Evolutionary conservation across 73 alveolate species (phyloP).

Genomic region (Paramecium caudatum): DNA sequence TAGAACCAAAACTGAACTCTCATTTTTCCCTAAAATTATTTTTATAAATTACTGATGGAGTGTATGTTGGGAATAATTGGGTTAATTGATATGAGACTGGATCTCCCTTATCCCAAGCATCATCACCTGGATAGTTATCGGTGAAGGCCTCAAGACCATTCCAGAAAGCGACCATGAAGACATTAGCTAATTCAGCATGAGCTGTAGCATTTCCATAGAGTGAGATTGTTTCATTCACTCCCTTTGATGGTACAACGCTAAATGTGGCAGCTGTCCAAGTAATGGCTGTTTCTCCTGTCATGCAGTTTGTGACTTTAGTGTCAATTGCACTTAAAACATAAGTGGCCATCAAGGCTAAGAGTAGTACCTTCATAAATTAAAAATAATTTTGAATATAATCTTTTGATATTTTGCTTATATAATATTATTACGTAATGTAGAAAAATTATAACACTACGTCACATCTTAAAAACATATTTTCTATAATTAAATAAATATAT

Average conservation of each 20-base stretch:
- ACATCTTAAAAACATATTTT: background rate
- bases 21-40: conserved; percentile 27
- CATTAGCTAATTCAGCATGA: conserved; percentile 48
- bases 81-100: conserved; percentile 5
- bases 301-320: conserved; percentile 57
- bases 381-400: background rate
- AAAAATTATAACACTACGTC: conserved; percentile 1
- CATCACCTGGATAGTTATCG: conserved; percentile 6
- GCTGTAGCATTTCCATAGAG: conserved; percentile 51
- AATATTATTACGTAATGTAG: conserved; percentile 55
- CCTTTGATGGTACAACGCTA: conserved; percentile 48
- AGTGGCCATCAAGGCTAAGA: background rate
- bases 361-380: background rate
- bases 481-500: background rate
- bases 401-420: background rate
- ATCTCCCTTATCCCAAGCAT: conserved; percentile 2
- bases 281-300: background rate
- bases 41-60: conserved; percentile 56
- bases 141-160: conserved; percentile 12
- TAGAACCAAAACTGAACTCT: conserved; percentile 9
- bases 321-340: background rate
- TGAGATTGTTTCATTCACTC: conserved; percentile 60
- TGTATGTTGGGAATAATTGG: conserved; percentile 25
- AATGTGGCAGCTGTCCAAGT: conserved; percentile 18
- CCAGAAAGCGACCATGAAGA: background rate